A percentile compares a stretch with the other conserved stretches of the same genome.
These are phyloP conservation scores for Rhizophagus prolifer DNA, from an alignment of 192 early-diverging fungal species.

Conservation along the genomic window DNA sequence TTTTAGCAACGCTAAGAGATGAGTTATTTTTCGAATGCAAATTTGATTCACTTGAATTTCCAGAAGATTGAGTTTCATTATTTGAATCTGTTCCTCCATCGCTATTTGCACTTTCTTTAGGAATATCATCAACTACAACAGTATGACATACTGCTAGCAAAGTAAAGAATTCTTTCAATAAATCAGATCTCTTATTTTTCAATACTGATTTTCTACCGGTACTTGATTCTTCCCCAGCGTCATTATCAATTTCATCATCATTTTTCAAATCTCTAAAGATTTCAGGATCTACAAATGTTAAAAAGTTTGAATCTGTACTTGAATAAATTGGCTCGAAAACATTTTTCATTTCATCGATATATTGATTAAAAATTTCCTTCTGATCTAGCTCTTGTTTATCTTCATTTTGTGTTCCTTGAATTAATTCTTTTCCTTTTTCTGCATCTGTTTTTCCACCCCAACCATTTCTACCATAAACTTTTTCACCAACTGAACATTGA, in stretches of 20 bases:
- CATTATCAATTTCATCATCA: constrained; percentile 29
- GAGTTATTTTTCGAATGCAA: constrained; percentile 34
- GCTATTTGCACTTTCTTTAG: constrained; percentile 42
- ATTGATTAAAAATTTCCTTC: constrained; percentile 53
- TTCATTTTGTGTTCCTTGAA: constrained; percentile 45
- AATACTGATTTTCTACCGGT: not conserved
- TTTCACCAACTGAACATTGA: constrained; percentile 86
- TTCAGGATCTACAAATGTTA: constrained; percentile 84
- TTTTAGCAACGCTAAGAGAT: constrained; percentile 30
- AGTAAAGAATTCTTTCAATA: constrained; percentile 82
- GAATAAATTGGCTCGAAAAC: constrained; percentile 68
- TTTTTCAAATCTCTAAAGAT: constrained; percentile 73
- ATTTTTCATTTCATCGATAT: constrained; percentile 55
- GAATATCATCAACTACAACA: constrained; percentile 74
- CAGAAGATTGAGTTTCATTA: not conserved
- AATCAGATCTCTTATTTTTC: constrained; percentile 51
- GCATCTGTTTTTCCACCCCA: constrained; percentile 70
- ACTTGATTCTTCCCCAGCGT: not conserved
- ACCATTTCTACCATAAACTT: constrained; percentile 78
- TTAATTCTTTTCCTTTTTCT: constrained; percentile 55
- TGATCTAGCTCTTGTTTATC: constrained; percentile 33
- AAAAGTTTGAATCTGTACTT: constrained; percentile 57
- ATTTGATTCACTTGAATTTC: constrained; percentile 18
- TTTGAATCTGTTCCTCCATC: constrained; percentile 30
- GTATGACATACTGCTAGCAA: constrained; percentile 93